A percentile compares a stretch with the other conserved stretches of the same genome.
These are phyloP conservation scores for Microbotryum scabiosae DNA, from an alignment of 1,284 basidiomycete genomes.

Conservation along the genomic window DNA sequence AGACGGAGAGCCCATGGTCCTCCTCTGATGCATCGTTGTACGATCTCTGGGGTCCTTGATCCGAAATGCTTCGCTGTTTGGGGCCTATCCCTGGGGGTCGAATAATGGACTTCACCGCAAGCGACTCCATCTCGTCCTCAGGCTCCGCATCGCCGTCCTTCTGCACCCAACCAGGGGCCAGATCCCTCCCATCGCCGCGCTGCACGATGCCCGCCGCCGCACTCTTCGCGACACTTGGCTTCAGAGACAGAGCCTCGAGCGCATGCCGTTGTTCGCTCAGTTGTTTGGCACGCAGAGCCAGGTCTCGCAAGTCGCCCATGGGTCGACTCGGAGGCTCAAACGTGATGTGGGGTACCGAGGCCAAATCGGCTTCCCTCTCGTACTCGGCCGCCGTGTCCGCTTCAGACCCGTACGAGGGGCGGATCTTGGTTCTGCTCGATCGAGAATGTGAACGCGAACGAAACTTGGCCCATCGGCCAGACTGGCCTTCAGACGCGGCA, in stretches of 20 bases:
- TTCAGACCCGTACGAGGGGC: no score
- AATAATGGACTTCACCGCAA: background rate
- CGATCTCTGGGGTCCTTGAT: slow-evolving; percentile 5
- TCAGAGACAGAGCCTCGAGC: background rate
- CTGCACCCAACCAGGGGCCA: background rate
- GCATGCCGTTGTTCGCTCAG: background rate
- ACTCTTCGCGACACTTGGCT: background rate
- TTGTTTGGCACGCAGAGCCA: background rate
- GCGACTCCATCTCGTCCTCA: background rate
- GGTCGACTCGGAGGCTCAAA: no score
- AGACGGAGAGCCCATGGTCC: background rate
- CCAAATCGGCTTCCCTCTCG: no score
- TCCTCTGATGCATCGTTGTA: no score
- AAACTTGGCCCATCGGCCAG: no score
- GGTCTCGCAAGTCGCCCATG: background rate
- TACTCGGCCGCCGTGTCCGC: no score
- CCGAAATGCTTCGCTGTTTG: slow-evolving; percentile 2
- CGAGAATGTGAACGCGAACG: no score
- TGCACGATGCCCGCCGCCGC: slow-evolving; percentile 1
- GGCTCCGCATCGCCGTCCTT: background rate
- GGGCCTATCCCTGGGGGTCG: no score
- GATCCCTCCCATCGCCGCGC: background rate
- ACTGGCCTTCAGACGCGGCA: no score
- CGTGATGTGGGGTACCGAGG: no score
- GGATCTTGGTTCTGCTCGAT: no score